Percentiles rank a stretch among this genome's conserved stretches.
phyloP scores from a whole-genome alignment of 2,329 filamentous ascomycete species.

The Paecilomyces niveus region DNA sequence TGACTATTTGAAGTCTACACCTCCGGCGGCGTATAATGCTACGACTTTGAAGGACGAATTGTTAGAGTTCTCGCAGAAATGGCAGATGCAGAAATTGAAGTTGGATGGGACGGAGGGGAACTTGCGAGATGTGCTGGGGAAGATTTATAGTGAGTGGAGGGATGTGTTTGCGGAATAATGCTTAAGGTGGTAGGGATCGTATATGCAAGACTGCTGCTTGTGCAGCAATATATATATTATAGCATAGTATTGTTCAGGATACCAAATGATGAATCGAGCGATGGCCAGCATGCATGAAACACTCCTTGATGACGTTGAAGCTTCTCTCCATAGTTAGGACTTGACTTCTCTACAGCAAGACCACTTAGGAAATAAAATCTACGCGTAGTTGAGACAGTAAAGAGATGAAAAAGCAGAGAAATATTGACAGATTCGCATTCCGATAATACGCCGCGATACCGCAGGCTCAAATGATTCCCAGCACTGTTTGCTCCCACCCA shows the following conservation, averaged over 20 bases:
- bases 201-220: neutral
- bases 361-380: neutral
- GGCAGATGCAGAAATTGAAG: conserved; percentile 10
- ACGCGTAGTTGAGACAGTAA: neutral
- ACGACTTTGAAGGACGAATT: conserved; percentile 10
- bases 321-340: no score
- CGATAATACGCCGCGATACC: neutral
- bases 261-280: no score
- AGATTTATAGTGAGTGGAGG: neutral
- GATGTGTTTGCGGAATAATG: neutral
- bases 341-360: neutral
- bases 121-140: neutral
- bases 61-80: conserved; percentile 9
- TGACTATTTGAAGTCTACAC: conserved; percentile 25
- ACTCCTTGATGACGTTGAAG: no score
- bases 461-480: conserved; percentile 12
- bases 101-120: neutral
- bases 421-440: neutral
- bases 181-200: neutral
- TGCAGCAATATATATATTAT: no score
- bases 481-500: conserved; percentile 9
- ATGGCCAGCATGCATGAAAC: no score
- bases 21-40: conserved; percentile 10
- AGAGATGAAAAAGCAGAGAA: neutral
- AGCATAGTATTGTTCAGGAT: no score